Evolutionary conservation across 805 yeast species (phyloP), one percentile per base, ranked within the genome.

Genomic region (Nakazawaea pomicola): DNA sequence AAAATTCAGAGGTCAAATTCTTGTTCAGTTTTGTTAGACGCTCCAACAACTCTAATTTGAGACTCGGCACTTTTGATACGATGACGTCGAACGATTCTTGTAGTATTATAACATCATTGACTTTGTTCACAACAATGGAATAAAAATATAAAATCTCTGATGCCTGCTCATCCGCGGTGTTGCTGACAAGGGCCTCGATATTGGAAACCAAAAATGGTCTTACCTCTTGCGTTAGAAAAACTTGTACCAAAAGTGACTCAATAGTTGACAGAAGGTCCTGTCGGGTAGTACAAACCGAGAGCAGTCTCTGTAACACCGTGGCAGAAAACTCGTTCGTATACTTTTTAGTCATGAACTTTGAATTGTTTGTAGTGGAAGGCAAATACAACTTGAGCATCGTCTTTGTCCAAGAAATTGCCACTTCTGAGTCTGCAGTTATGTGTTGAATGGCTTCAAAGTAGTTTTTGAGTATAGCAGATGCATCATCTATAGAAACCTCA

Each of bases 1-100:
- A 58, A 49, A 83, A 81, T 1, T 63, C 61, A 3, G 70, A 62
- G 0, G 87, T 73, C 25, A 83, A 54, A 0, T 79, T 63, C 49
- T 72, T 78, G 46, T 78, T 78, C 15, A 70, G 64, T 1, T 58
- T 46, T 1, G 78, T 63, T n/a, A 83, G 57, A n/a, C 63, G 60
- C 6, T 57, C 56, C 30, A 83, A 58, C 16, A 80, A 53, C 0
- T 48, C 30, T n/a, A 72, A 68, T 0, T 79, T 58, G 18, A 68
- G 53, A 0, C 50, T 47, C 2, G 73, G 70, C 45, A 62, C 67
- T 10, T 59, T 51, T 2, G 54, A 45, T 0, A 68, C 63, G 7
- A 81, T 61, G 2, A 57, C 44, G n/a, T 62, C 55, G 52, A 70
- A 80, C 1, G 76, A 50, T 2, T 62, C 56, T 54, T 83, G 87